These are phyloP conservation scores for Rhodotorula babjevae DNA, from an alignment of 768 basidiomycete genomes.

Conservation along the genomic window DNA sequence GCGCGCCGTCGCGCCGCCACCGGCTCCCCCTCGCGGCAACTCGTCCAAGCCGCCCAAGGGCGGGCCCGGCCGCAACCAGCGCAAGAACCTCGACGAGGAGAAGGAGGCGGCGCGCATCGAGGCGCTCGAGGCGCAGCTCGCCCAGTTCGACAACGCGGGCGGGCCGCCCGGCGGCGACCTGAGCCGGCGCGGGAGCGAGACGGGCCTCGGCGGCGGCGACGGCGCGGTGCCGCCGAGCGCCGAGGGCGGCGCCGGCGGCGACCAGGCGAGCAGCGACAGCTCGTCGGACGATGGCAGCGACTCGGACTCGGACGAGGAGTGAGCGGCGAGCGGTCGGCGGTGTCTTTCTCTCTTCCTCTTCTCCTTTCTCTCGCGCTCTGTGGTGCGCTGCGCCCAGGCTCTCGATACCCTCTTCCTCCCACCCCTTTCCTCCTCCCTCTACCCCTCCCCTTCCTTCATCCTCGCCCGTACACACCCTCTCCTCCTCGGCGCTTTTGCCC, in stretches of 20 bases:
- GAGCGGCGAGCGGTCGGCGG: not conserved
- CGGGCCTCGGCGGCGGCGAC: not conserved
- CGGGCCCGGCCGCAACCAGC: slow-evolving; percentile 30
- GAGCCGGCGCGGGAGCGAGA: not conserved
- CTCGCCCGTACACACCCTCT: not conserved
- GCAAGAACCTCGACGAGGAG: slow-evolving; percentile 70
- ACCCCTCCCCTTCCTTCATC: not conserved
- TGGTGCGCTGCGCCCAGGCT: not conserved
- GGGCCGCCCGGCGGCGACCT: not conserved
- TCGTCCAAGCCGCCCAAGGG: slow-evolving; percentile 38
- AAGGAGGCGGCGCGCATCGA: slow-evolving; percentile 93
- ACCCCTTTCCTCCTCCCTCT: not conserved
- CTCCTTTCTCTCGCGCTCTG: not conserved
- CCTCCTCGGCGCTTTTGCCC: not conserved
- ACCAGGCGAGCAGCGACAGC: slow-evolving; percentile 37
- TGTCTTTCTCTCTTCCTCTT: not conserved
- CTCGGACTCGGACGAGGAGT: slow-evolving; percentile 32
- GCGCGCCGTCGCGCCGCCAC: slow-evolving; percentile 45
- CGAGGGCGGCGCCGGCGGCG: slow-evolving; percentile 8
- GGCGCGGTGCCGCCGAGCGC: not conserved
- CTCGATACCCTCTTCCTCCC: not conserved
- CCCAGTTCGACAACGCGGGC: slow-evolving; percentile 62
- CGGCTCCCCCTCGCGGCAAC: slow-evolving; percentile 27
- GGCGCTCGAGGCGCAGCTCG: slow-evolving; percentile 79
- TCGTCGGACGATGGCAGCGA: slow-evolving; percentile 22